Conservation (phyloP, 257 asterid species). For the Ballota nigra region DNA sequence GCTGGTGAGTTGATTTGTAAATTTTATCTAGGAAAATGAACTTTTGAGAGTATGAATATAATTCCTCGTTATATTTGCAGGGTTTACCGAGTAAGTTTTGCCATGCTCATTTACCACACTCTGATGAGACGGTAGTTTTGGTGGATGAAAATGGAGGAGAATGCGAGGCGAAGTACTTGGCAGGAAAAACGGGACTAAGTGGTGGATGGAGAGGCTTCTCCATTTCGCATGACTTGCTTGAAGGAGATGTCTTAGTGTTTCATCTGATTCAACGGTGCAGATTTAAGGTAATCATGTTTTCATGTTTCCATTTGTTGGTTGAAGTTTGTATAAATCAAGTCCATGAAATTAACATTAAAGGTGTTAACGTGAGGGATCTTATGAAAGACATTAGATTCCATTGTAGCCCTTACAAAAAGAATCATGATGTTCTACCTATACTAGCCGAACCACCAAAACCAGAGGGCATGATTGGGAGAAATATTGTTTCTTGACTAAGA, state of each 20-base stretch:
- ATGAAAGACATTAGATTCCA: no score
- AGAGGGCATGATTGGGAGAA: no score
- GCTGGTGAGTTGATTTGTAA: slow-evolving; percentile 48
- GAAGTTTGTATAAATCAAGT: not conserved
- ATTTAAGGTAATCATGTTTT: slow-evolving; percentile 31
- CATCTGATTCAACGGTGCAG: slow-evolving; percentile 46
- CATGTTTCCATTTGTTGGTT: not conserved
- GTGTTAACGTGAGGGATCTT: no score
- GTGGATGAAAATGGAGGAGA: slow-evolving; percentile 46
- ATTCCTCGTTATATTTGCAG: slow-evolving; percentile 26
- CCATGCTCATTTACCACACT: slow-evolving; percentile 42
- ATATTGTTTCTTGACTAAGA: no score
- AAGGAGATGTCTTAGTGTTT: slow-evolving; percentile 60
- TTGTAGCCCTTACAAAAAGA: no score
- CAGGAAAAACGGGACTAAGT: slow-evolving; percentile 52
- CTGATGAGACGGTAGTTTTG: slow-evolving; percentile 39
- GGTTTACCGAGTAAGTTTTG: slow-evolving; percentile 58
- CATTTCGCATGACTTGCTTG: slow-evolving; percentile 45
- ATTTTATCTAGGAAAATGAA: not conserved
- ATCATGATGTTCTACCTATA: no score
- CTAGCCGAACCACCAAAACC: no score
- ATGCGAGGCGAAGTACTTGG: slow-evolving; percentile 37
- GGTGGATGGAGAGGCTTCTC: slow-evolving; percentile 80
- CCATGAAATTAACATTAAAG: no score
- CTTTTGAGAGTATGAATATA: not conserved